Evolutionary conservation across 805 yeast species (phyloP).

Genomic region (Kodamaea kakaduensis): DNA sequence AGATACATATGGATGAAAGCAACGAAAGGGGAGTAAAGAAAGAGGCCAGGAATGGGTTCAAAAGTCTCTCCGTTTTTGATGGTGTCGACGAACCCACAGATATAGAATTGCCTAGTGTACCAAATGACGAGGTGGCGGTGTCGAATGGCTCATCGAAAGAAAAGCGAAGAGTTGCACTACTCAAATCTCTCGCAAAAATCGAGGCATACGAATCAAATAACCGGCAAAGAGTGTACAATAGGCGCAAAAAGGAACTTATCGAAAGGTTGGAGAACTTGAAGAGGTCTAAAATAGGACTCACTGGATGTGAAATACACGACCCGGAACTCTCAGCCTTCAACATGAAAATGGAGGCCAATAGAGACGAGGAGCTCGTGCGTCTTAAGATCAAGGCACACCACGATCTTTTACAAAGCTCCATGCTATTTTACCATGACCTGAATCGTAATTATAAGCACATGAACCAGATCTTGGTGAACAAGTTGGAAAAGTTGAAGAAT

Average conservation of each 20-base stretch:
- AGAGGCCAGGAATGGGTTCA: background rate
- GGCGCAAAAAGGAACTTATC: slow-evolving; percentile 23
- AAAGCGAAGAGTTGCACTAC: slow-evolving; percentile 21
- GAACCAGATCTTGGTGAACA: slow-evolving; percentile 27
- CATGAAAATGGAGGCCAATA: slow-evolving; percentile 16
- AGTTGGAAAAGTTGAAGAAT: slow-evolving; percentile 35
- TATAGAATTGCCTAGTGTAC: background rate
- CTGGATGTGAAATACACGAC: slow-evolving; percentile 21
- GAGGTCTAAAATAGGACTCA: slow-evolving; percentile 23
- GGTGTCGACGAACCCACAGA: background rate
- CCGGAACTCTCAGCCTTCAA: slow-evolving; percentile 24
- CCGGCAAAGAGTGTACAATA: slow-evolving; percentile 18
- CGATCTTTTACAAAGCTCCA: slow-evolving; percentile 28
- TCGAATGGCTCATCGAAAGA: slow-evolving; percentile 20
- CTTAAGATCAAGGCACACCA: slow-evolving; percentile 30
- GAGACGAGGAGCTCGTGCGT: slow-evolving; percentile 34
- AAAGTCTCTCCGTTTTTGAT: background rate
- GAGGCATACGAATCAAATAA: slow-evolving; percentile 16
- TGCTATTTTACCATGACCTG: slow-evolving; percentile 35
- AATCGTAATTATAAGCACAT: slow-evolving; percentile 31
- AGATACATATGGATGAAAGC: background rate
- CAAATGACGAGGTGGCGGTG: slow-evolving; percentile 13
- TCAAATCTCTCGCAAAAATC: slow-evolving; percentile 15
- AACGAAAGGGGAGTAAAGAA: background rate
- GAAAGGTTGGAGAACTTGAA: slow-evolving; percentile 23